phyloP scores from a whole-genome alignment of 1,139 yeast species.

The Nadsonia starkeyi-henricii region DNA sequence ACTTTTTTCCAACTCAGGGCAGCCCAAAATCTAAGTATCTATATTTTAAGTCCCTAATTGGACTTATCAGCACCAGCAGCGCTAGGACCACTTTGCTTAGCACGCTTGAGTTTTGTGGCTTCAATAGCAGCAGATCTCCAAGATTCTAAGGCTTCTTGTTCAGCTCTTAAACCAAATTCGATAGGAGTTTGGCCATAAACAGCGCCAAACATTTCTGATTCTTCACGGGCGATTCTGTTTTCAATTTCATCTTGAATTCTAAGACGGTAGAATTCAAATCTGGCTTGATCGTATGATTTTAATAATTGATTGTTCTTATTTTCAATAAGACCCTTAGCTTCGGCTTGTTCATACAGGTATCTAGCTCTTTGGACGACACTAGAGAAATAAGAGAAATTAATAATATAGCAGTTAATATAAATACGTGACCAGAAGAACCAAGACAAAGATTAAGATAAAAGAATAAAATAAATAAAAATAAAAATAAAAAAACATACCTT shows the following conservation, averaged over 20 bases:
- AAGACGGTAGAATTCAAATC: conserved; percentile 74
- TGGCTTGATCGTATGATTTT: conserved; percentile 72
- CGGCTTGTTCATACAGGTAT: conserved; percentile 40
- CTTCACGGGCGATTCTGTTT: conserved; percentile 65
- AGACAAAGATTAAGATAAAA: no score
- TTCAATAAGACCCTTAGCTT: conserved; percentile 13
- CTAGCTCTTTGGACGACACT: conserved; percentile 83
- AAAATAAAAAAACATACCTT: conserved; percentile 12
- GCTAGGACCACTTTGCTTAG: conserved; percentile 8
- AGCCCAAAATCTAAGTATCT: no score
- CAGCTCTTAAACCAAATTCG: conserved; percentile 55
- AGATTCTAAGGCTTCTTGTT: conserved; percentile 52
- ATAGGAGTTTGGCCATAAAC: conserved; percentile 47
- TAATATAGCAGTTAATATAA: neutral
- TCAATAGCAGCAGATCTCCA: conserved; percentile 57
- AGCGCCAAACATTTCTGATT: conserved; percentile 75
- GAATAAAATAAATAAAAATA: neutral
- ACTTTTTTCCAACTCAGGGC: neutral
- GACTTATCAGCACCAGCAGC: conserved; percentile 6
- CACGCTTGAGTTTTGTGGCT: conserved; percentile 19
- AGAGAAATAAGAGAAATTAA: neutral
- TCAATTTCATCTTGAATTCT: conserved; percentile 77
- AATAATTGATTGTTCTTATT: conserved; percentile 28
- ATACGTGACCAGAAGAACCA: no score
- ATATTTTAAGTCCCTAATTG: conserved; percentile 1